Evolutionary conservation across 2,329 filamentous ascomycete species (phyloP).

Genomic region (Alternaria gansuensis): DNA sequence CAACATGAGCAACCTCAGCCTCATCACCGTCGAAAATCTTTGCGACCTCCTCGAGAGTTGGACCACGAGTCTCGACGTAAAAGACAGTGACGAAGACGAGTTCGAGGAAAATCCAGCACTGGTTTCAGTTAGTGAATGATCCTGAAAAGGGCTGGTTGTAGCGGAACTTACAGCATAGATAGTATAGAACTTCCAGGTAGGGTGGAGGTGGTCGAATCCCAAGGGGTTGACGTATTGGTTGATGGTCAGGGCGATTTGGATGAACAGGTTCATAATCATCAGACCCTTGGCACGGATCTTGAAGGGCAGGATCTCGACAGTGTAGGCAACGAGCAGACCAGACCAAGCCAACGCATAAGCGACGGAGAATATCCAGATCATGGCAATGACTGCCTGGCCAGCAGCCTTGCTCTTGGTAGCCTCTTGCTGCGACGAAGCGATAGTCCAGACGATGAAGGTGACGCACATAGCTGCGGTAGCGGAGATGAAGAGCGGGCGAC

Average conservation of each 20-base stretch:
- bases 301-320: slow-evolving; percentile 61
- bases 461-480: slow-evolving; percentile 44
- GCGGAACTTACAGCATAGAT: slow-evolving; percentile 65
- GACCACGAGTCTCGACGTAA: slow-evolving; percentile 75
- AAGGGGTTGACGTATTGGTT: slow-evolving; percentile 70
- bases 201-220: slow-evolving; percentile 68
- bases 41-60: slow-evolving; percentile 74
- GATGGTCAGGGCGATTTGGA: slow-evolving; percentile 69
- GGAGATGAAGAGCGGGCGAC: slow-evolving; percentile 48
- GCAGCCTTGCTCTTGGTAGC: slow-evolving; percentile 49
- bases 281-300: slow-evolving; percentile 61
- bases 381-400: slow-evolving; percentile 60
- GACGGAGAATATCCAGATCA: slow-evolving; percentile 61
- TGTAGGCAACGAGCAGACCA: slow-evolving; percentile 65
- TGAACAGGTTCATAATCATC: slow-evolving; percentile 68
- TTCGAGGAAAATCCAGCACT: slow-evolving; percentile 68
- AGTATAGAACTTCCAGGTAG: slow-evolving; percentile 69
- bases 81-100: slow-evolving; percentile 71
- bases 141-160: neutral
- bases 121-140: slow-evolving; percentile 17
- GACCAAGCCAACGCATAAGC: slow-evolving; percentile 67
- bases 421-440: slow-evolving; percentile 63
- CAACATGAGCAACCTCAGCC: slow-evolving; percentile 54
- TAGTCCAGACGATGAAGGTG: slow-evolving; percentile 51
- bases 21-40: slow-evolving; percentile 74